Base-by-base conservation (phyloP, 495 filamentous ascomycete species). In the Tuber calosporum region DNA sequence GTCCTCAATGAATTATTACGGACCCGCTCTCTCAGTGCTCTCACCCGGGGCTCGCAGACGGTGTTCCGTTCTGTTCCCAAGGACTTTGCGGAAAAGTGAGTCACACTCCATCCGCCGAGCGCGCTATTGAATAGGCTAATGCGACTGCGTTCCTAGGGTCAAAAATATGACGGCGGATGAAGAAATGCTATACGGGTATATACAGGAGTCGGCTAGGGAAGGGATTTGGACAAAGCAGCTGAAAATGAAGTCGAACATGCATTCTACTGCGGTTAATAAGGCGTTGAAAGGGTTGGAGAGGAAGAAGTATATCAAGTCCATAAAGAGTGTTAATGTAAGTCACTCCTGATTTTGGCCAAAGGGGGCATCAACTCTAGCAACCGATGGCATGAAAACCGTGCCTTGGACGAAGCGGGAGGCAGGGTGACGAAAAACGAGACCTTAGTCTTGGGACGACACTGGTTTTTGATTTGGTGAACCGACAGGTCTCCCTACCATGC, bases 161-260 rank as follows among this genome's bases (percentile, higher is more conserved):
- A 79, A 81, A 68, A 81, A 81, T 48, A 82, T 76, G 77, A 80
- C 75, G 13, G 79, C 83, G 67, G 92, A 96, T 75, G 92, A 96
- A 79, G 87, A 87, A 75, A 83, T 96, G 70, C 88, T 98, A 5
- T 97, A 94, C 86, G 87, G 87, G 73, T 87, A 90, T 74, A 94
- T 99, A 77, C 94, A 97, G 79, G 88, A 90, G 69, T 88, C 90
- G 37, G 91, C 88, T 37, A 86, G 86, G 62, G 90, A 93, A 74
- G 96, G 94, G 39, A 91, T 96, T 72, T 99, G 95, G 95, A 89
- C 90, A 68, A 90, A 91, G 74, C 89, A 88, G 4, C 89, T 99
- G 72, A 90, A 91, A 79, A 86, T 83, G 67, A 87, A 88, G 71
- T 89, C 90, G 39, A 91, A 92, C 79, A 85, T 96, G 76, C 91